phyloP scores from a whole-genome alignment of 768 basidiomycete species.

The Roridomyces roridus region DNA sequence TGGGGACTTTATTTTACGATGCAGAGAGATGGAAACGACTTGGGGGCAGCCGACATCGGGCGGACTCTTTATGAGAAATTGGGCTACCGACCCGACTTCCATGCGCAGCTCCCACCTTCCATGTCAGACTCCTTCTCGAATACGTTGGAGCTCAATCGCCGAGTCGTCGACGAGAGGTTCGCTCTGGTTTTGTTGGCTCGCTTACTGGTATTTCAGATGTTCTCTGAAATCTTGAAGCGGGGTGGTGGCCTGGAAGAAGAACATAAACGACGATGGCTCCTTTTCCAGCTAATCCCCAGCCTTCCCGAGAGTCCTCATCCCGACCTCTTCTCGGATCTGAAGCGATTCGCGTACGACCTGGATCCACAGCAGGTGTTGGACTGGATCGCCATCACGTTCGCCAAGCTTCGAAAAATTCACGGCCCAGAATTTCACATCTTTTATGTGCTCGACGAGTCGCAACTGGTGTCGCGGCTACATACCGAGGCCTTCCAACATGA shows the following conservation, averaged over 20 bases:
- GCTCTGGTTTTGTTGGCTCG: not conserved
- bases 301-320: not conserved
- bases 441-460: constrained; percentile 7
- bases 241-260: not conserved
- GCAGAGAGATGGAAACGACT: not conserved
- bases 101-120: not conserved
- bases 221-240: not conserved
- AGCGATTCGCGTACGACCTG: not conserved
- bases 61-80: not conserved
- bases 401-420: not conserved
- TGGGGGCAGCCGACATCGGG: not conserved
- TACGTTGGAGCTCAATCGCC: not conserved
- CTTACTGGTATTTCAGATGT: not conserved
- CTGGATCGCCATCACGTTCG: not conserved
- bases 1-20: constrained; percentile 8
- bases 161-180: not conserved
- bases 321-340: not conserved
- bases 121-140: not conserved
- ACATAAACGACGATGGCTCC: constrained; percentile 1
- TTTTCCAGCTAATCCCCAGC: not conserved
- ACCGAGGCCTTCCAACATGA: not conserved
- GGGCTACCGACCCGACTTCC: not conserved
- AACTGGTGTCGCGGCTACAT: not conserved
- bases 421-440: constrained; percentile 3
- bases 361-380: not conserved